Conservation (phyloP, 2,329 filamentous ascomycete genomes). For the Fusarium metavorans region DNA sequence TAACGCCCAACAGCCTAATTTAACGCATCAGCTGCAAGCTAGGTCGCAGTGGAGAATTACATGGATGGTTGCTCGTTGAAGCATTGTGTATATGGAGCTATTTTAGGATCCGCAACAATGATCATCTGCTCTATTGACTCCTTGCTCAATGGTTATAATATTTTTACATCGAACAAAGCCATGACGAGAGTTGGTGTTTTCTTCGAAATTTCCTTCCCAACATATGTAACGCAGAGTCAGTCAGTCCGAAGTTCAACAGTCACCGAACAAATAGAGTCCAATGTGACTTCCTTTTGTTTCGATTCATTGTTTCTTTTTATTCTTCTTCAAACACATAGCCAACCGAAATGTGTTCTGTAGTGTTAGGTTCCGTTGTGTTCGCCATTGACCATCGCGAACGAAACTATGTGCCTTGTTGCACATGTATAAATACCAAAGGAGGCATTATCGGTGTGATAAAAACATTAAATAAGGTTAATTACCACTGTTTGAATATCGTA, state of each 20-base stretch:
- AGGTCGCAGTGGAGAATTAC: not conserved
- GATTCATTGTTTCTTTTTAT: not conserved
- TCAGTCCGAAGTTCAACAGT: not conserved
- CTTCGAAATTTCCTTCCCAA: not conserved
- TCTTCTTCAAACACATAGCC: not conserved
- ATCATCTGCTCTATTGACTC: not conserved
- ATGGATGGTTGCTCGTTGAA: not conserved
- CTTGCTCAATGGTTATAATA: not conserved
- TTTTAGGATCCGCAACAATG: not conserved
- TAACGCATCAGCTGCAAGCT: not conserved
- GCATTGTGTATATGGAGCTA: not conserved
- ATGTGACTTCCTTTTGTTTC: not conserved
- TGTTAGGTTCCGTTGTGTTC: not conserved
- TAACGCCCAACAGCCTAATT: slow-evolving; percentile 3
- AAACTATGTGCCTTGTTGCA: not conserved
- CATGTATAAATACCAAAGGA: not conserved
- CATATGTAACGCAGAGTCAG: not conserved
- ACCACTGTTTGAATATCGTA: not conserved
- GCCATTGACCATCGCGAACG: not conserved
- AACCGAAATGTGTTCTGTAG: not conserved
- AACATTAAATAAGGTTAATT: not conserved
- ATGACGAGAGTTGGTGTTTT: not conserved
- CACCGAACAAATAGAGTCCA: not conserved
- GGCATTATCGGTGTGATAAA: not conserved
- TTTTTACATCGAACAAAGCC: not conserved